Conservation (phyloP, 768 basidiomycete species). For the Lactarius pseudohatsudake region DNA sequence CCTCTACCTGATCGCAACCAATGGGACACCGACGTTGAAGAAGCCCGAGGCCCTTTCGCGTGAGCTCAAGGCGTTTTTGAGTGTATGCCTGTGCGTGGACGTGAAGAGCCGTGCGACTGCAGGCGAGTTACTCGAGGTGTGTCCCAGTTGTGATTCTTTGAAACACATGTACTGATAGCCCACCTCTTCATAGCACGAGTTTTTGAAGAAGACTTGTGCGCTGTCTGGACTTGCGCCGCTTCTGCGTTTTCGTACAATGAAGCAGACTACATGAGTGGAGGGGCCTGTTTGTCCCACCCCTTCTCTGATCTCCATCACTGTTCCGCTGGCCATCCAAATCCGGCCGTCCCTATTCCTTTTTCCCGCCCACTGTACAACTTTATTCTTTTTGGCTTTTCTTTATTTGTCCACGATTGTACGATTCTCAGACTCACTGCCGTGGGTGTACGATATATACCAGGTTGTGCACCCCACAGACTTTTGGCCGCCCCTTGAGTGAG, state of each 20-base stretch:
- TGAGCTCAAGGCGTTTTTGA: conserved; percentile 94
- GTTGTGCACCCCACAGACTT: conserved; percentile 9
- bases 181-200: conserved; percentile 72
- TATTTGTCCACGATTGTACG: conserved; percentile 24
- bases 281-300: background rate
- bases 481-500: conserved; percentile 3
- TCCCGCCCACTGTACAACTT: conserved; percentile 15
- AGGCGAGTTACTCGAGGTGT: conserved; percentile 77
- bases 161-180: conserved; percentile 22
- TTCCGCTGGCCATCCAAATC: background rate
- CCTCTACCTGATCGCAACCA: conserved; percentile 93
- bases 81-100: conserved; percentile 97
- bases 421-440: conserved; percentile 17
- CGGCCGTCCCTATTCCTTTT: background rate
- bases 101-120: conserved; percentile 91
- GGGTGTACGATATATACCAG: conserved; percentile 23
- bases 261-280: conserved; percentile 42
- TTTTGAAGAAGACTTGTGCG: conserved; percentile 86
- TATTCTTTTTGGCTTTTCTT: conserved; percentile 4
- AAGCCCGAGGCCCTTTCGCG: conserved; percentile 88
- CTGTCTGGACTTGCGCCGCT: conserved; percentile 81
- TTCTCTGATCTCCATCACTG: conserved; percentile 1
- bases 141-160: conserved; percentile 34
- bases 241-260: conserved; percentile 69
- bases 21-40: conserved; percentile 97